Base-by-base conservation (phyloP, 306 rosid genomes). In the Cucumis hystrix region DNA sequence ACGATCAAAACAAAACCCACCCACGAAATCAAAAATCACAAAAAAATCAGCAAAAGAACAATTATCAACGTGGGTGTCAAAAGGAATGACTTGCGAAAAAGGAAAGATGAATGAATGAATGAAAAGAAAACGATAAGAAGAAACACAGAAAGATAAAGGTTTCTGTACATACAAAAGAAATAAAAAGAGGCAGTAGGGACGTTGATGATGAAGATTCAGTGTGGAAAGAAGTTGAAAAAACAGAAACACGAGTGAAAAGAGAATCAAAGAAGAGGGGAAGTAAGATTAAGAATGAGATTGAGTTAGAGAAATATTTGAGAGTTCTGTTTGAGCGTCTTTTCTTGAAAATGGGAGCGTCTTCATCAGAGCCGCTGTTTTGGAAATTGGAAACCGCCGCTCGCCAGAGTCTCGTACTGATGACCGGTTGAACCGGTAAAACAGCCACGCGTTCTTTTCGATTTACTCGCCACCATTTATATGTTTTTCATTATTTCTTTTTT, bases 11-110 rank as follows among this genome's bases (percentile, higher is more conserved):
- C 11, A 20, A n/a, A 74, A 23, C 1, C 10, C 5, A 8, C 3
- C 8, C 3, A 45, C 13, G 60, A 51, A 69, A 59, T 1, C 7
- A 39, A 79, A 12, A 17, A 25, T 25, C 17, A 51, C 56, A 15
- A 15, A 15, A 51, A 51, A 47, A 47, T 4, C 56, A 51, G 7
- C 56, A 20, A 65, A 64, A 65, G 66, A 54, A 43, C 37, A 47
- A 59, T 20, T 37, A 74, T 56, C 56, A 28, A 91, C 84, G 87
- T 80, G 79, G 37, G 21, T 33, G 56, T 54, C 64, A 41, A 82
- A 82, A 35, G 12, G 59, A 68, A 7, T 56, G 43, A 35, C 10
- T 40, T 35, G 56, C 57, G 78, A 76, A 45, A 45, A 55, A 58
- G 74, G 76, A 69, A 56, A 17, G 30, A n/a, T 15, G 7, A 51